Conservation (phyloP, 2,329 filamentous ascomycete species). For the Aspergillus unguis region DNA sequence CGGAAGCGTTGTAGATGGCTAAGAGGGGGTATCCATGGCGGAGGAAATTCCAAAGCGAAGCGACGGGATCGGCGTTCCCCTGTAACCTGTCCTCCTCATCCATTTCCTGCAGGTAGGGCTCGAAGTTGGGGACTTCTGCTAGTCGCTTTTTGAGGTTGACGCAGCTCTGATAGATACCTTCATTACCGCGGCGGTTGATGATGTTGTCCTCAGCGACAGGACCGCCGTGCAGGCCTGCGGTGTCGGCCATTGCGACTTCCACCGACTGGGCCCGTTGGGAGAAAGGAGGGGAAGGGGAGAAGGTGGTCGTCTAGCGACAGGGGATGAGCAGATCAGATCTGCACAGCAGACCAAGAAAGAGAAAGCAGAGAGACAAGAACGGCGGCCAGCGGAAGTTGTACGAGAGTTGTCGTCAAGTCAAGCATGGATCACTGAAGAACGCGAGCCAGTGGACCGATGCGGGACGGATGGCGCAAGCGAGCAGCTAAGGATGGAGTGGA, state of each 20-base stretch:
- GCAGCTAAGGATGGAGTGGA: conserved; percentile 23
- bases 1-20: conserved; percentile 81
- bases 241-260: conserved; percentile 35
- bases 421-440: conserved; percentile 32
- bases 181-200: conserved; percentile 94
- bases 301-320: conserved; percentile 5
- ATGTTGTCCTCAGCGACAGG: conserved; percentile 78
- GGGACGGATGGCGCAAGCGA: conserved; percentile 27
- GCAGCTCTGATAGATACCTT: conserved; percentile 95
- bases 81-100: conserved; percentile 64
- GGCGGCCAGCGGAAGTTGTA: conserved; percentile 29
- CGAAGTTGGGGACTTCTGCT: conserved; percentile 78
- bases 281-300: conserved; percentile 7
- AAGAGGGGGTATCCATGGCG: conserved; percentile 80
- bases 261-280: conserved; percentile 18
- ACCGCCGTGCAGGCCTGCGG: conserved; percentile 32
- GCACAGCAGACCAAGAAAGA: conserved; percentile 29
- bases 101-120: conserved; percentile 68
- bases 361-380: conserved; percentile 15
- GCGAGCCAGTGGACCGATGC: conserved; percentile 26
- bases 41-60: conserved; percentile 84
- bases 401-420: conserved; percentile 19
- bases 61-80: conserved; percentile 72
- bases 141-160: conserved; percentile 78
- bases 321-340: conserved; percentile 26